These are phyloP conservation scores for Fusarium paranaense DNA, from an alignment of 2,329 filamentous ascomycete species.

Conservation along the genomic window DNA sequence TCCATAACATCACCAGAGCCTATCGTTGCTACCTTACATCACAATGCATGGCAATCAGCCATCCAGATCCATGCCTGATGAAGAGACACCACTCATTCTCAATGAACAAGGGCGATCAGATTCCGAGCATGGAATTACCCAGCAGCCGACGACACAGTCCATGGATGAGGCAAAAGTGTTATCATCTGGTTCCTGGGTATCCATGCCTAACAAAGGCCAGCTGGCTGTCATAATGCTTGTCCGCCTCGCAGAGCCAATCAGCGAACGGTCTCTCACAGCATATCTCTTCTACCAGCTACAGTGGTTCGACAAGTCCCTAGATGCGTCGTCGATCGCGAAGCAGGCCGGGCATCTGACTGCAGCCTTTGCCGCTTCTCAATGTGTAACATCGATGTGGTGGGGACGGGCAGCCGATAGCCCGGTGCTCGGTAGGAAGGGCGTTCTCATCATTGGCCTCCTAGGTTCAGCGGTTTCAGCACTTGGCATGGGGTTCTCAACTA, in stretches of 20 bases:
- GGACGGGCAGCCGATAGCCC: conserved; percentile 5
- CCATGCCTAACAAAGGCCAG: conserved; percentile 42
- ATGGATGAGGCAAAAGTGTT: not conserved
- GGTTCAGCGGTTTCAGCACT: not conserved
- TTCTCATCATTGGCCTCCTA: not conserved
- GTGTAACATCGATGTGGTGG: conserved; percentile 25
- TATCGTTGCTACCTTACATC: not conserved
- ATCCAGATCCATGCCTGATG: not conserved
- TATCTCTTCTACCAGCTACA: conserved; percentile 27
- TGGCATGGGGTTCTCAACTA: not conserved
- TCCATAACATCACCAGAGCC: not conserved
- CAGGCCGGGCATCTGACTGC: conserved; percentile 29
- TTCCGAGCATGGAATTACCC: not conserved
- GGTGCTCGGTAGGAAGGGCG: not conserved
- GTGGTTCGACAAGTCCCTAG: conserved; percentile 39
- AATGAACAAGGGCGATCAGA: not conserved
- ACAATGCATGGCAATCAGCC: not conserved
- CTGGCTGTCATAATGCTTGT: conserved; percentile 42
- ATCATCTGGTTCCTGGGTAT: not conserved
- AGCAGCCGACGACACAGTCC: not conserved
- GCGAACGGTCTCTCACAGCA: conserved; percentile 37
- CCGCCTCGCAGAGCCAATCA: conserved; percentile 44
- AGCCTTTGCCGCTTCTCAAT: conserved; percentile 33
- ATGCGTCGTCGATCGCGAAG: conserved; percentile 37
- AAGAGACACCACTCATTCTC: not conserved